phyloP scores from a whole-genome alignment of 2,329 filamentous ascomycete genomes.

The Whalleya microplaca region DNA sequence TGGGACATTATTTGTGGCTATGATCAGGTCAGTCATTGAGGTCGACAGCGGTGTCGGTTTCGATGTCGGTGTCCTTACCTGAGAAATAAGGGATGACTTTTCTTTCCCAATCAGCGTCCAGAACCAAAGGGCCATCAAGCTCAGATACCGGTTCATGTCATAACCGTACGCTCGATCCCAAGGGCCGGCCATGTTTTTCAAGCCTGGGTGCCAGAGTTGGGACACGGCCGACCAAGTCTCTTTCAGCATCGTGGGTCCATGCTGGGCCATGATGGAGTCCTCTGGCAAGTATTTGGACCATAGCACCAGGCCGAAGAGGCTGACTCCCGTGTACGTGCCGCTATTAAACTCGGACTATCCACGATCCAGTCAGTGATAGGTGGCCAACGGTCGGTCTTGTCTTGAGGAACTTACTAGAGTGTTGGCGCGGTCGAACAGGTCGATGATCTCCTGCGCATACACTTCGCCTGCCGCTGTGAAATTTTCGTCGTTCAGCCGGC shows the following conservation, averaged over 20 bases:
- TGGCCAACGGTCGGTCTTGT: neutral
- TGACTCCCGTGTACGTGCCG: conserved; percentile 66
- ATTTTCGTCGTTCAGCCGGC: conserved; percentile 56
- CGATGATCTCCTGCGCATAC: conserved; percentile 59
- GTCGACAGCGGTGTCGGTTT: too few relatives aligned
- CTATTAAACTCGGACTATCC: conserved; percentile 60
- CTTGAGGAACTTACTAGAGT: conserved; percentile 44
- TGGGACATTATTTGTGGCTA: conserved; percentile 60
- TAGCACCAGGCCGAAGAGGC: conserved; percentile 59
- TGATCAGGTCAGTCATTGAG: conserved; percentile 1
- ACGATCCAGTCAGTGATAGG: neutral
- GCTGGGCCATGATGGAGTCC: conserved; percentile 56
- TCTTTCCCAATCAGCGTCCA: conserved; percentile 61
- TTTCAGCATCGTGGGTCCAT: conserved; percentile 55
- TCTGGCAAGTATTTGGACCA: conserved; percentile 63
- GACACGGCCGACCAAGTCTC: conserved; percentile 57
- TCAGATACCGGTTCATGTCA: conserved; percentile 66
- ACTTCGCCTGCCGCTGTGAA: conserved; percentile 61
- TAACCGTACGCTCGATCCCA: conserved; percentile 68
- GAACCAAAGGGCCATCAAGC: conserved; percentile 60
- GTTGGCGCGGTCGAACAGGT: conserved; percentile 57
- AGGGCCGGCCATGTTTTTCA: conserved; percentile 65
- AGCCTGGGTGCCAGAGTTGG: conserved; percentile 58
- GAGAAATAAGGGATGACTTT: conserved; percentile 39
- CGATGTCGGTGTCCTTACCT: conserved; percentile 28